phyloP scores from a whole-genome alignment of 176 grass and related monocot species.

The Tuctoria greenei region DNA sequence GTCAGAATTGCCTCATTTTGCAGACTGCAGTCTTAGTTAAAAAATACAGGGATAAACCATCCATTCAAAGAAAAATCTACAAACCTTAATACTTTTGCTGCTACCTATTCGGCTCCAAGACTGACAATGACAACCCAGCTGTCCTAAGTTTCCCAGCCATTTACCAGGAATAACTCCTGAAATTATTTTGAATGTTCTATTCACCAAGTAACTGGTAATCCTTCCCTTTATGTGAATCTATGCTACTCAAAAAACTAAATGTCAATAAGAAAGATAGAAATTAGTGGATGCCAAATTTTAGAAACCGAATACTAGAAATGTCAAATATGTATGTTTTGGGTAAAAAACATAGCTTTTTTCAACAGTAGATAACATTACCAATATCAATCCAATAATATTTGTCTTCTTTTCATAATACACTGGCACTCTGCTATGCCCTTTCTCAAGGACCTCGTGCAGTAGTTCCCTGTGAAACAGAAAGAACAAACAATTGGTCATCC shows the following conservation, averaged over 20 bases:
- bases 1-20: neutral
- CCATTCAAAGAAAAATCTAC: neutral
- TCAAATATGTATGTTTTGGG: neutral
- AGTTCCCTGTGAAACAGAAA: slow-evolving; percentile 46
- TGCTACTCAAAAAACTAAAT: neutral
- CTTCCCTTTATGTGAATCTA: neutral
- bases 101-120: neutral
- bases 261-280: slow-evolving; percentile 5
- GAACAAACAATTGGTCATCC: neutral
- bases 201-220: neutral
- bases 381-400: slow-evolving; percentile 93
- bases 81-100: neutral
- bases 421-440: slow-evolving; percentile 89
- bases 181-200: slow-evolving; percentile 8
- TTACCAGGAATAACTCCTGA: neutral
- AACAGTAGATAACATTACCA: slow-evolving; percentile 49
- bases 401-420: slow-evolving; percentile 81
- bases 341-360: neutral
- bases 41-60: neutral
- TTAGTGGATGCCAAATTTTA: neutral
- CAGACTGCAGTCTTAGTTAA: neutral
- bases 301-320: neutral
- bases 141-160: neutral
- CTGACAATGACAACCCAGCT: neutral
- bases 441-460: slow-evolving; percentile 75